Evolutionary conservation across 1,139 yeast genomes (phyloP), one percentile per base, ranked within the genome.

Genomic region (Candida tetrigidarum): DNA sequence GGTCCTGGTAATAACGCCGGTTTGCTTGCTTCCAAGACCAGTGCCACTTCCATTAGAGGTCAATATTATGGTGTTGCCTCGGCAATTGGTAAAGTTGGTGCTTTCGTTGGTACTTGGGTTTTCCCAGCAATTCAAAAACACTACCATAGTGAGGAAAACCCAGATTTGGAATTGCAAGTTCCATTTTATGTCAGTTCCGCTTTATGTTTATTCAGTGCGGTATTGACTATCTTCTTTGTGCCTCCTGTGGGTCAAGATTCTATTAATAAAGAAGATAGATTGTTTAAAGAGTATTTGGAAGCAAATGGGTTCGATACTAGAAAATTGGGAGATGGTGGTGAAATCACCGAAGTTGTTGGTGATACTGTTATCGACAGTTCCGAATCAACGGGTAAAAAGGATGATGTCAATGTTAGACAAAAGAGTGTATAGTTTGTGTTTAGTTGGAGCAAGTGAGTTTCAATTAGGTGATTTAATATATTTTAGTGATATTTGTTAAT

Each of bases 1-100:
- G 96, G 97, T 20, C 92, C 96, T 14, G 97, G 97, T 67, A 90
- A 91, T 66, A 88, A 88, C 66, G 84, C 87, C 62, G 97, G 97
- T 56, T 70, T 87, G 48, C 73, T 92, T 50, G 96, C 96, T 20
- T 79, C 96, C 35, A 91, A 91, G 67, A 85, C 96, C 23, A 78
- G 85, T 43, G 86, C 96, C 37, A 85, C 97, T n/a, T 83, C 96
- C 23, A 78, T 91, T 45, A 84, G 97, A 71, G 97, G 97, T 49
- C 88, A 86, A 57, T 87, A 86, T 67, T 91, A 92, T 62, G 95
- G 93, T 55, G 77, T 90, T 55, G 92, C 96, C 39, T 96, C 97
- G 48, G 96, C 96, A 22, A 58, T 82, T 44, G 97, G 96, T 59
- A 91, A 90, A 64, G 74, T 89, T 49, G 97, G 97, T 59, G 97